These are phyloP conservation scores for Parafenestella ontariensis DNA, from an alignment of 2,329 filamentous ascomycete genomes.

Conservation along the genomic window DNA sequence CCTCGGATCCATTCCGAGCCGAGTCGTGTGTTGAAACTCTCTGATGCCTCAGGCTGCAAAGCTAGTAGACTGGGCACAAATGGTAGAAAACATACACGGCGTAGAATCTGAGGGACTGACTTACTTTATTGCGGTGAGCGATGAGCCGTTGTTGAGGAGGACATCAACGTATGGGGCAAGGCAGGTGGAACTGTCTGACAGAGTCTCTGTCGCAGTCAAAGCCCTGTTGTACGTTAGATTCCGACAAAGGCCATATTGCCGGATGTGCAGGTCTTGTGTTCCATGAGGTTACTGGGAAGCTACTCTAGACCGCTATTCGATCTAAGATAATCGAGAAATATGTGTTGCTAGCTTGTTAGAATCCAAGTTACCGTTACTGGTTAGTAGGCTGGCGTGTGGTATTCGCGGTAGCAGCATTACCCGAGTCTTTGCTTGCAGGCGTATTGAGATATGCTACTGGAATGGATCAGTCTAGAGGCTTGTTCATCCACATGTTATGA, in stretches of 20 bases:
- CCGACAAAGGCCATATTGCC: not conserved
- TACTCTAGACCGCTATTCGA: constrained; percentile 3
- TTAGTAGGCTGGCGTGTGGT: not conserved
- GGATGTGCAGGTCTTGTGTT: not conserved
- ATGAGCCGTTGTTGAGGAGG: constrained; percentile 59
- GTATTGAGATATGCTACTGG: not conserved
- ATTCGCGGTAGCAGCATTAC: not conserved
- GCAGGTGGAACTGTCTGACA: not conserved
- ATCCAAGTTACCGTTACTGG: not conserved
- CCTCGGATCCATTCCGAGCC: not conserved
- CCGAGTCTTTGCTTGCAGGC: not conserved
- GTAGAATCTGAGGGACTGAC: constrained; percentile 40
- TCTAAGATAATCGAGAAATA: constrained; percentile 1
- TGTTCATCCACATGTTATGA: not conserved
- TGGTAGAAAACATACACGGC: constrained; percentile 48
- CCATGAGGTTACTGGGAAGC: constrained; percentile 2
- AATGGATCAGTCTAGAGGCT: not conserved
- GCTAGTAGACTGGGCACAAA: not conserved
- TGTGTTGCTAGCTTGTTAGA: not conserved
- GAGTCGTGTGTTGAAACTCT: not conserved
- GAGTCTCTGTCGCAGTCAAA: constrained; percentile 42
- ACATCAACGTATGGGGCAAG: constrained; percentile 51
- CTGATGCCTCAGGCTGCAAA: not conserved
- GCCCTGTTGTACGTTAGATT: not conserved
- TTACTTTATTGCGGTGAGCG: constrained; percentile 61